Base-by-base conservation (phyloP, 2,329 filamentous ascomycete genomes). In the Triangularia setosa region DNA sequence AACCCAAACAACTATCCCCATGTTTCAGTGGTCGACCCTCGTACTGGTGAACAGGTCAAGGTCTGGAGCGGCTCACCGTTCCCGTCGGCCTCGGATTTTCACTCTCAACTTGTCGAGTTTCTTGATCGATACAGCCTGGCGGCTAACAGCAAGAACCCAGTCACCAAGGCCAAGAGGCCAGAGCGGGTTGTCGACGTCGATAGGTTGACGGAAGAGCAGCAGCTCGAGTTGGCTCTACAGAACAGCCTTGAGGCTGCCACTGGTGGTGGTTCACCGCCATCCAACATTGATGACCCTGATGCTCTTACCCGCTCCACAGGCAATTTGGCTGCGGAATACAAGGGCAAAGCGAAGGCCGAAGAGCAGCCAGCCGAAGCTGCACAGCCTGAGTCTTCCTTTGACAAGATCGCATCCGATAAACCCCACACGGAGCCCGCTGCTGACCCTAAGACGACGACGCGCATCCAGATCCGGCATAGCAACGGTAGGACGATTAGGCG, bases 11-110 rank as follows among this genome's bases (percentile, higher is more conserved):
- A 93, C 70, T 99, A 96, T 74, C 95, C 95, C 5, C 93, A 99
- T 74, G 95, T 98, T 64, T 92, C 93, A 54, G 97, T 99, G 67
- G 87, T 99, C 67, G 95, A 99, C 72, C 95, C 95, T 1, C 86
- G 95, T 65, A 99, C 95, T 0, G 95, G 95, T 66, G 95, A 99
- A 78, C 93, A 97, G 76, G 91, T 99, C 75, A 99, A 99, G 79
- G 86, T 93, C 1, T 98, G 95, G 94, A 93, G 91, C 14, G 93
- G 94, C 1, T 83, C 86, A 8, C 92, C 93, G 1, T 91, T 93
- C 61, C 89, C 93, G 0, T 84, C 84, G 44, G 80, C 92, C 0
- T 75, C 84, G 9, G 93, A 97, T 14, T 98, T 99, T 71, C 86
- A 96, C 66, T 92, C 93, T 73, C 92, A 97, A 73, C 83, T 99